Evolutionary conservation across 1,139 yeast species (phyloP).

Genomic region (Geotrichum fermentans): DNA sequence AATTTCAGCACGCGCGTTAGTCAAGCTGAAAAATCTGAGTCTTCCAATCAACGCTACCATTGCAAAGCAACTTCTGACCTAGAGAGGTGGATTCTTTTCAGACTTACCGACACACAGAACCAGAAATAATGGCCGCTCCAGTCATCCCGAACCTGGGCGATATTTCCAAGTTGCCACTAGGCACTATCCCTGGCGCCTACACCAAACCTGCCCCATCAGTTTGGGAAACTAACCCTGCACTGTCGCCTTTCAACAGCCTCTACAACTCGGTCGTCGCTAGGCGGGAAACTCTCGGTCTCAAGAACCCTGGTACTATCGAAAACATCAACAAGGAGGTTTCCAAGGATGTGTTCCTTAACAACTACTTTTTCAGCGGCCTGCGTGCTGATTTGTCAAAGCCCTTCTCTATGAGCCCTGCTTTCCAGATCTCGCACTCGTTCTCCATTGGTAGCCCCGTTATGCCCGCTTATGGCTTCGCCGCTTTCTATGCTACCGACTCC

Average conservation of each 20-base stretch:
- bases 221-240: conserved; percentile 84
- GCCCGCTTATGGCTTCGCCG: conserved; percentile 90
- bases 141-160: conserved; percentile 30
- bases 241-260: conserved; percentile 73
- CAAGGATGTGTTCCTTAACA: conserved; percentile 85
- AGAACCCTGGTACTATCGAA: conserved; percentile 93
- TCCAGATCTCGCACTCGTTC: conserved; percentile 95
- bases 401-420: conserved; percentile 85
- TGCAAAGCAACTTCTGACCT: too few species aligned
- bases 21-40: neutral
- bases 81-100: neutral
- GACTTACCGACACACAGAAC: too few species aligned
- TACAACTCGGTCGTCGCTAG: conserved; percentile 68
- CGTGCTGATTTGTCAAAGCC: conserved; percentile 96
- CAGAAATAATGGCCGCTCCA: conserved; percentile 20
- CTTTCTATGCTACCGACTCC: conserved; percentile 83
- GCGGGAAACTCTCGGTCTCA: conserved; percentile 73
- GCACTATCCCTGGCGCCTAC: conserved; percentile 22
- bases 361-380: conserved; percentile 90
- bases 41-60: neutral
- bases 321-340: conserved; percentile 89
- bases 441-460: conserved; percentile 80
- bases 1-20: neutral
- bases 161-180: conserved; percentile 24
- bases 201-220: conserved; percentile 35